Percentiles rank a stretch among this genome's conserved stretches.
These are phyloP conservation scores for Aspergillus japonicus DNA, from an alignment of 2,329 filamentous ascomycete genomes.

Conservation along the genomic window DNA sequence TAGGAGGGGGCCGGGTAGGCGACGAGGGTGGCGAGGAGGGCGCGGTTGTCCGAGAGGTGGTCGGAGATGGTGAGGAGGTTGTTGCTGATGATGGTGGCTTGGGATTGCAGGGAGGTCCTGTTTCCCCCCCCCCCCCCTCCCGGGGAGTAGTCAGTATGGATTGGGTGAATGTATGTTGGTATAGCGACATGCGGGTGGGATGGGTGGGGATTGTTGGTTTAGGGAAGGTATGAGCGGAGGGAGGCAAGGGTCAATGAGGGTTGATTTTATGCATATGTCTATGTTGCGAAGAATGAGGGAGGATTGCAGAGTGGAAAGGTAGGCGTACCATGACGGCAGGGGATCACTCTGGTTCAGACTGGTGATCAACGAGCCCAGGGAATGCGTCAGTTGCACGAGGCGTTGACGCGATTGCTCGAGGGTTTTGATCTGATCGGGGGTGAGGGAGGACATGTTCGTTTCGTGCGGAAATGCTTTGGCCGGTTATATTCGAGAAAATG, in stretches of 20 bases:
- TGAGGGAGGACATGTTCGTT: conserved; percentile 38
- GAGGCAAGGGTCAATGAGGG: too few relatives aligned
- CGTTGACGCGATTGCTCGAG: conserved; percentile 70
- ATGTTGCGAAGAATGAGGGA: too few relatives aligned
- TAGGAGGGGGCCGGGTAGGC: conserved; percentile 75
- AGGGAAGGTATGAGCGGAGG: too few relatives aligned
- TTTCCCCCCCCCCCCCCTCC: too few relatives aligned
- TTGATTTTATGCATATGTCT: too few relatives aligned
- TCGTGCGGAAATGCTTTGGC: neutral
- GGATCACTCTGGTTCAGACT: conserved; percentile 63
- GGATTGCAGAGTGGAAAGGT: too few relatives aligned
- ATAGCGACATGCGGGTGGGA: too few relatives aligned
- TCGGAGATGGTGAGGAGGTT: conserved; percentile 68
- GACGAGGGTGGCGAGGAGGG: conserved; percentile 68
- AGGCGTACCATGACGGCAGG: conserved; percentile 61
- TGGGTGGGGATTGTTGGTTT: too few relatives aligned
- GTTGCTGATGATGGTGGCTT: conserved; percentile 67
- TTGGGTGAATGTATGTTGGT: too few relatives aligned
- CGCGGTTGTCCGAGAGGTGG: conserved; percentile 62
- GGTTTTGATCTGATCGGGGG: conserved; percentile 53
- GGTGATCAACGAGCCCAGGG: conserved; percentile 62
- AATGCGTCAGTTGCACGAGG: conserved; percentile 67
- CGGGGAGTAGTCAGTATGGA: too few relatives aligned
- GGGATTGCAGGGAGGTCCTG: conserved; percentile 71
- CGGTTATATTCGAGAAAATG: neutral